Base-by-base conservation (phyloP, 2,329 filamentous ascomycete species). In the Aureobasidium sp. region DNA sequence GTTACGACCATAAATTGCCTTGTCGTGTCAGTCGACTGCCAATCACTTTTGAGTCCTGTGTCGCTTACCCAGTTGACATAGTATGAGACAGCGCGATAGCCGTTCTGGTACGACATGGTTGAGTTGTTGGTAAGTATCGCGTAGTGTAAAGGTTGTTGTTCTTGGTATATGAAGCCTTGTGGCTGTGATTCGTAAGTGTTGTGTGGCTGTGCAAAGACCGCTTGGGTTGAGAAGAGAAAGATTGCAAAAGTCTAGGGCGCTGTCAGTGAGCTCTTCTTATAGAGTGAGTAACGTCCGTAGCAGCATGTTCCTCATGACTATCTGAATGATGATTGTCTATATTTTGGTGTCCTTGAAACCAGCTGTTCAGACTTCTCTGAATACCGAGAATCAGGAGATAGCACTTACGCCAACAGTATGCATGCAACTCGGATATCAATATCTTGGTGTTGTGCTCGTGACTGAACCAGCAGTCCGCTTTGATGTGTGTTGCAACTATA, bases 1-100 rank as follows among this genome's bases (percentile, higher is more conserved):
- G 69, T 93, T 88, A 61, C 92, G 86, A 42, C 80, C 90, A 74
- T 97, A 97, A 68, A 96, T 93, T 66, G 89, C 90, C 90, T 80
- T 39, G 12, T 6, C 6, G 2, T 36, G 29, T 67, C 39, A 68
- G 64, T 36, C 9, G 50, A n/a, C 27, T 32, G 29, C 32, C 13
- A 27, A 27, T 1, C 4, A 47, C 27, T 7, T 13, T 62, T 13
- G n/a, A 15, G 3, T 34, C 17, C 13, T 23, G 20, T 34, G 50
- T 0, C 36, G 17, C 13, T 29, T 67, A 74, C 73, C 83, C 87
- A 90, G 74, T 90, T 89, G 64, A 88, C 85, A 69, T 84, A 91
- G 76, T 90, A 91, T 39, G 84, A 87, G 26, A 91, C 86, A 1
- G 86, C 80, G 65, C 85, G 83, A 75, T 84, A 88, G 65, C 82